phyloP scores from a whole-genome alignment of 192 early-diverging fungal genomes.

The Dimargaris verticillata region DNA sequence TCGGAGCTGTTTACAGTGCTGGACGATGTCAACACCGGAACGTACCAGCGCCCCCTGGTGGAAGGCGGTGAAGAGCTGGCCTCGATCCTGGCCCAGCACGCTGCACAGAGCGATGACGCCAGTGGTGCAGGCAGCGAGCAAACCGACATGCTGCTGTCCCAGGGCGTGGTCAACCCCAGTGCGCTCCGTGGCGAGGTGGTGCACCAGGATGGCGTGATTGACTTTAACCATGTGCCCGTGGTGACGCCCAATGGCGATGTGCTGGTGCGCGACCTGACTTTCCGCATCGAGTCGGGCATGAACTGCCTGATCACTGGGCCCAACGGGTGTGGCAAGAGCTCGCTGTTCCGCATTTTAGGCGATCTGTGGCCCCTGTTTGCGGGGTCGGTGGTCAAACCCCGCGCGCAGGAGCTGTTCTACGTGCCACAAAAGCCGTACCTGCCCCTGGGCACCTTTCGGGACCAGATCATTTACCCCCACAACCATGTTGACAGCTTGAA shows the following conservation, averaged over 20 bases:
- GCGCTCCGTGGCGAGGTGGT: constrained; percentile 35
- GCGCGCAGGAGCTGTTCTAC: constrained; percentile 84
- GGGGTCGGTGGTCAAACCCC: constrained; percentile 54
- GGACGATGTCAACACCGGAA: constrained; percentile 68
- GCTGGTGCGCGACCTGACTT: constrained; percentile 64
- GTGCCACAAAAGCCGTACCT: constrained; percentile 98
- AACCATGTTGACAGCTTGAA: constrained; percentile 59
- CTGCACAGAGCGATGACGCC: background rate
- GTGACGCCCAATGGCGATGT: constrained; percentile 92
- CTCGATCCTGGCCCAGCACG: background rate
- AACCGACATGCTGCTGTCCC: constrained; percentile 1
- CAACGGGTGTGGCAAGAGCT: constrained; percentile 88
- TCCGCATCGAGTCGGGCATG: constrained; percentile 79
- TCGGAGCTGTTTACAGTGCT: constrained; percentile 70
- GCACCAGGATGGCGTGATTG: constrained; percentile 40
- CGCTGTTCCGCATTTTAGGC: constrained; percentile 88
- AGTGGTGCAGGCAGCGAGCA: background rate
- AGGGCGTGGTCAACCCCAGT: constrained; percentile 21
- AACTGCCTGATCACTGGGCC: constrained; percentile 87
- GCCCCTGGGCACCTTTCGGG: constrained; percentile 80
- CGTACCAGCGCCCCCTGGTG: constrained; percentile 27
- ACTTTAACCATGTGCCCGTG: constrained; percentile 83
- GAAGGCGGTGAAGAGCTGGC: constrained; percentile 6
- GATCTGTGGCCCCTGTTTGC: constrained; percentile 94
- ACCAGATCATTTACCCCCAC: constrained; percentile 96